Evolutionary conservation across 2,329 filamentous ascomycete genomes (phyloP).

Genomic region (Penicillium sp.): DNA sequence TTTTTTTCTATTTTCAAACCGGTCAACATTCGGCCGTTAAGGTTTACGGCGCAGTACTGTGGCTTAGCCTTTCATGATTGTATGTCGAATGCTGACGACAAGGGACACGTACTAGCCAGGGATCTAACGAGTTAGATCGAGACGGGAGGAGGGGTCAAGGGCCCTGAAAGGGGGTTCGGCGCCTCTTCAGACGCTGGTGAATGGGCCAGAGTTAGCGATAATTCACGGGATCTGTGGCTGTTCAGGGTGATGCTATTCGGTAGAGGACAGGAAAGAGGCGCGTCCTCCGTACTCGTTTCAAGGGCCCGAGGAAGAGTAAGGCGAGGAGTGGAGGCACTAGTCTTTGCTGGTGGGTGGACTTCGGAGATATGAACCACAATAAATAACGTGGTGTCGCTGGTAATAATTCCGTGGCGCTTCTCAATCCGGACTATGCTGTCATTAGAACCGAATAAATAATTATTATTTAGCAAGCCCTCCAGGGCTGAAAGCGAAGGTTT

Average conservation of each 20-base stretch:
- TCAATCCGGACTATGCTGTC: background rate
- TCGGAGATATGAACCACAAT: conserved; percentile 14
- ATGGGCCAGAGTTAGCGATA: conserved; percentile 5
- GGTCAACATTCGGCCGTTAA: background rate
- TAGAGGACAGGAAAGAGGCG: conserved; percentile 1
- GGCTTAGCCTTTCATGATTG: background rate
- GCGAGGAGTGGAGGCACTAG: conserved; percentile 9
- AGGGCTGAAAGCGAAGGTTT: background rate
- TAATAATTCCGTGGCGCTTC: background rate
- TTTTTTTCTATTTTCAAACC: background rate
- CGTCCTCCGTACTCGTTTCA: conserved; percentile 18
- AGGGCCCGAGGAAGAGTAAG: conserved; percentile 14
- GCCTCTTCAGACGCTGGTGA: conserved; percentile 1
- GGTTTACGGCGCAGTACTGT: background rate
- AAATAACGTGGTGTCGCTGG: background rate
- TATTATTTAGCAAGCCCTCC: background rate
- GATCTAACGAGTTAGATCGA: conserved; percentile 23
- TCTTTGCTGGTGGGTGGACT: conserved; percentile 14
- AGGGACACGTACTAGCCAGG: conserved; percentile 26
- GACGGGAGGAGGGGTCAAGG: conserved; percentile 13
- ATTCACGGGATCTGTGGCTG: conserved; percentile 11
- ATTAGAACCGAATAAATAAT: background rate
- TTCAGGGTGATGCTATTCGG: conserved; percentile 17
- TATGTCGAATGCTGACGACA: conserved; percentile 26
- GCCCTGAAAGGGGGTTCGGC: conserved; percentile 23